These are phyloP conservation scores for Oryza glumipatula DNA, from an alignment of 176 grass and related monocot species.

Conservation along the genomic window DNA sequence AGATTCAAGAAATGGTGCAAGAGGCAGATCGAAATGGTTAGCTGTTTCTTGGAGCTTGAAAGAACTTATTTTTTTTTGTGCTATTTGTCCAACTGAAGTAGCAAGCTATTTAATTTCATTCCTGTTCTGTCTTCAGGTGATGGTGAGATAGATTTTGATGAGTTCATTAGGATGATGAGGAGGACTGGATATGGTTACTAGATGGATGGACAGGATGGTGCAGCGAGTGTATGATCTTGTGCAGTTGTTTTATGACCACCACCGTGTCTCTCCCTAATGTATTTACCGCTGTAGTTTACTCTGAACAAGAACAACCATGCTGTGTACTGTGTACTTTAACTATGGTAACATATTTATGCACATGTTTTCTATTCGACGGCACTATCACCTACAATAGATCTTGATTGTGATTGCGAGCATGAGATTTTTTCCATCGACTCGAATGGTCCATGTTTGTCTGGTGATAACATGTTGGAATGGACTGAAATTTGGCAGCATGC, in stretches of 20 bases:
- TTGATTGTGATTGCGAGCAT: background rate
- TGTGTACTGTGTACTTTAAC: background rate
- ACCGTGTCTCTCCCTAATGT: background rate
- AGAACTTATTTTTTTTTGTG: slow-evolving; percentile 6
- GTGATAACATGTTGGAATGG: background rate
- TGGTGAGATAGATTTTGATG: slow-evolving; percentile 77
- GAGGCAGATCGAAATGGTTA: slow-evolving; percentile 82
- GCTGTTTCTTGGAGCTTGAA: background rate
- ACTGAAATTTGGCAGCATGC: background rate
- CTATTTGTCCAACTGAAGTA: background rate
- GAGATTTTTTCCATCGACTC: background rate
- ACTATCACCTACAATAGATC: background rate
- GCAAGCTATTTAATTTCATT: background rate
- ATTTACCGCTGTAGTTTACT: slow-evolving; percentile 9
- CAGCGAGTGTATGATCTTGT: background rate
- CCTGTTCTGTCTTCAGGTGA: slow-evolving; percentile 56
- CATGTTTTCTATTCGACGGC: background rate
- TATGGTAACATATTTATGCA: background rate
- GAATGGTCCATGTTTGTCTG: background rate
- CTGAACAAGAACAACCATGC: background rate
- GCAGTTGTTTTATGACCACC: slow-evolving; percentile 24
- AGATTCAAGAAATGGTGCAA: slow-evolving; percentile 90
- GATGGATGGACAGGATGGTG: background rate
- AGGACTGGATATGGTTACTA: slow-evolving; percentile 74
- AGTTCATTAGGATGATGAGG: slow-evolving; percentile 82